These are phyloP conservation scores for Nyctanthes arbortristis DNA, from an alignment of 257 asterid species.

Conservation along the genomic window DNA sequence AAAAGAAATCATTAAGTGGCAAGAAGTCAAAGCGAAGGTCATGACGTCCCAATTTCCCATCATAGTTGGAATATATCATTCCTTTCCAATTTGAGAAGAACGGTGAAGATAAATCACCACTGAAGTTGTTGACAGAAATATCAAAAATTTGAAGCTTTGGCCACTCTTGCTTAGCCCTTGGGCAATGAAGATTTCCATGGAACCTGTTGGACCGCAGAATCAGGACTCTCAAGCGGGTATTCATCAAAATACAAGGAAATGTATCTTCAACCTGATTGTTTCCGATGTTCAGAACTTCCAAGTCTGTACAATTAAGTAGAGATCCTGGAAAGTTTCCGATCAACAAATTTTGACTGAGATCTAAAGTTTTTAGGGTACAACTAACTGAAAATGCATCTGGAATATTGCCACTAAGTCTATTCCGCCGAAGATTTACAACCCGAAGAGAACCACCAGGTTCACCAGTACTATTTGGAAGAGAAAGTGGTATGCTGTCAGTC, in stretches of 20 bases:
- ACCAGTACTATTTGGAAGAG: constrained; percentile 21
- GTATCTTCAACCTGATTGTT: constrained; percentile 34
- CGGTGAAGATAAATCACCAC: no score
- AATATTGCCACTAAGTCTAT: constrained; percentile 35
- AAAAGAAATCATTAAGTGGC: no score
- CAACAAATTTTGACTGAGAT: constrained; percentile 37
- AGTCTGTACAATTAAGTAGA: constrained; percentile 32
- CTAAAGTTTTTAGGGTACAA: constrained; percentile 40
- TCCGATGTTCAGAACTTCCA: constrained; percentile 52
- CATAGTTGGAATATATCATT: no score
- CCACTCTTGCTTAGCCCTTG: neutral
- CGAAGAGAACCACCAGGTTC: constrained; percentile 17
- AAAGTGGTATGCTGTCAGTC: constrained; percentile 43
- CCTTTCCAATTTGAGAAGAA: no score
- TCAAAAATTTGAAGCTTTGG: no score
- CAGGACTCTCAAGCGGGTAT: constrained; percentile 29
- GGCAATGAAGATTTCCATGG: constrained; percentile 37
- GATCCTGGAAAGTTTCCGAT: constrained; percentile 43
- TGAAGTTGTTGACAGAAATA: no score
- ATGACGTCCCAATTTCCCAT: no score
- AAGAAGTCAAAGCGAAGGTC: no score
- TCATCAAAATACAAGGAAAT: constrained; percentile 39
- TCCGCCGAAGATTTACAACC: constrained; percentile 38
- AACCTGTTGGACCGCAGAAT: constrained; percentile 34
- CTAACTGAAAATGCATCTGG: constrained; percentile 30